Evolutionary conservation across 352 stramenopile species (phyloP).

Genomic region (Blastocystis sp.): DNA sequence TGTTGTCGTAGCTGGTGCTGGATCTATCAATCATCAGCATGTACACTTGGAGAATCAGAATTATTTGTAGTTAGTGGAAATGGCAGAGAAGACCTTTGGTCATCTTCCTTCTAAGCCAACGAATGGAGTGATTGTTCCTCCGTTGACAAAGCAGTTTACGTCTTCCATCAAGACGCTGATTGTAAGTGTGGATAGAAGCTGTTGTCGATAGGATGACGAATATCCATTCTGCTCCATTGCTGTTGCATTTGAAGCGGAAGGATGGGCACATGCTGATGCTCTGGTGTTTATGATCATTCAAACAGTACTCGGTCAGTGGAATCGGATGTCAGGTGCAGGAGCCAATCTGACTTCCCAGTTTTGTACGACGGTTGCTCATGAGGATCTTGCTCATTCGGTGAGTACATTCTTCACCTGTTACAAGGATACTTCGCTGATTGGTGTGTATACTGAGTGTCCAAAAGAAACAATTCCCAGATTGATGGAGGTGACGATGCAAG

Average conservation of each 20-base stretch:
- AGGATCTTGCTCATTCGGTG: constrained; percentile 91
- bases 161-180: constrained; percentile 34
- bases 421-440: constrained; percentile 98
- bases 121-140: constrained; percentile 63
- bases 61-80: constrained; percentile 80
- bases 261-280: constrained; percentile 92
- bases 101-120: constrained; percentile 71
- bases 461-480: constrained; percentile 86
- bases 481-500: constrained; percentile 77
- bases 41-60: neutral
- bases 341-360: constrained; percentile 89
- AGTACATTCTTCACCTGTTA: constrained; percentile 99
- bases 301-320: constrained; percentile 82
- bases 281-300: constrained; percentile 97
- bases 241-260: constrained; percentile 92
- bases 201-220: constrained; percentile 70
- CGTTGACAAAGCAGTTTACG: constrained; percentile 40
- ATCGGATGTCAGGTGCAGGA: constrained; percentile 80
- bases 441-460: constrained; percentile 79
- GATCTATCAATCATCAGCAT: constrained; percentile 86
- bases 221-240: constrained; percentile 84
- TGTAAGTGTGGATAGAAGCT: neutral
- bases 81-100: constrained; percentile 91
- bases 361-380: constrained; percentile 86
- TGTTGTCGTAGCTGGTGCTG: constrained; percentile 95